Percentiles rank a stretch among this genome's conserved stretches.
Evolutionary conservation across 352 stramenopile species (phyloP).

Genomic region (Pythium vanterpoolii): DNA sequence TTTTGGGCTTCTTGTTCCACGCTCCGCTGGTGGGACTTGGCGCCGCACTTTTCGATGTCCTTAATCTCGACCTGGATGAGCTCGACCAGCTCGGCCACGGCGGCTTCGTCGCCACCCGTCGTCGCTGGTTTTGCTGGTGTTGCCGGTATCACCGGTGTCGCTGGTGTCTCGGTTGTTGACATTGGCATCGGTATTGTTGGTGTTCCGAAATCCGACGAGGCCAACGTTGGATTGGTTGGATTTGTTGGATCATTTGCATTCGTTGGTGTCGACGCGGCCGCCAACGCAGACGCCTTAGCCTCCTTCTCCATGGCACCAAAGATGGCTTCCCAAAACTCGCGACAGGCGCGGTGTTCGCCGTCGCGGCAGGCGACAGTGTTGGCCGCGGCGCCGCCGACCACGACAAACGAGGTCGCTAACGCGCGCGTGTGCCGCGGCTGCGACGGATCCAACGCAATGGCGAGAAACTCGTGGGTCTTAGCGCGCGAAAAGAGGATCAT

Average conservation of each 20-base stretch:
- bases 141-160: too few species aligned
- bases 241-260: slow-evolving; percentile 21
- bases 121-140: slow-evolving; percentile 3
- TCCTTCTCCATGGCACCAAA: slow-evolving; percentile 67
- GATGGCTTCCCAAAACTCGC: slow-evolving; percentile 63
- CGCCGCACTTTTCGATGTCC: slow-evolving; percentile 67
- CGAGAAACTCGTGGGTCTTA: slow-evolving; percentile 74
- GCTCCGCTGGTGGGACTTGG: slow-evolving; percentile 63
- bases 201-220: background rate
- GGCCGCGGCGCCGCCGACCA: slow-evolving; percentile 60
- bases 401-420: slow-evolving; percentile 75
- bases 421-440: slow-evolving; percentile 58
- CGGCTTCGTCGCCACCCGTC: slow-evolving; percentile 4
- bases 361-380: slow-evolving; percentile 44
- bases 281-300: slow-evolving; percentile 19
- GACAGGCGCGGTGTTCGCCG: slow-evolving; percentile 46
- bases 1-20: slow-evolving; percentile 36
- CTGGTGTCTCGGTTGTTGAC: background rate
- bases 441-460: slow-evolving; percentile 52
- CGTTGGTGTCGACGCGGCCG: slow-evolving; percentile 28
- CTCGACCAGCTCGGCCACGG: slow-evolving; percentile 52
- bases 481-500: slow-evolving; percentile 66
- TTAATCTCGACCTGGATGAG: slow-evolving; percentile 76
- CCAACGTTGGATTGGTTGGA: background rate
- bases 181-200: background rate